Conservation (phyloP, 2,329 filamentous ascomycete genomes). For the Botrytis squamosa region DNA sequence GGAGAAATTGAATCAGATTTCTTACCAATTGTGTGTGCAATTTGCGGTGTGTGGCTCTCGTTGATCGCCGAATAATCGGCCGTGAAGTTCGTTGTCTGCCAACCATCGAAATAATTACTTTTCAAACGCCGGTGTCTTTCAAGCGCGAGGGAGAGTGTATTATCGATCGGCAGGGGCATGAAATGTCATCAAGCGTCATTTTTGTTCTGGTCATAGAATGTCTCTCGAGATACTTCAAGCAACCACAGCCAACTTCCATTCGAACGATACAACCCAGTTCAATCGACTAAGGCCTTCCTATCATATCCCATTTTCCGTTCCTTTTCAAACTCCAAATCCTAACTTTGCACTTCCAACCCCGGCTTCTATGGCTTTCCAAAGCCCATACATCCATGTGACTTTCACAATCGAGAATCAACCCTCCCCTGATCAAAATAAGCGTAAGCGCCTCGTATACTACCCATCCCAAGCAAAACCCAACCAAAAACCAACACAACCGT, state of each 20-base stretch:
- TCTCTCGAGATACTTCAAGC: not conserved
- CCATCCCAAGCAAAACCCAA: not conserved
- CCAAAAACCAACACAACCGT: not conserved
- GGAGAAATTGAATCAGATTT: conserved; percentile 10
- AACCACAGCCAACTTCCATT: not conserved
- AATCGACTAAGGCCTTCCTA: not conserved
- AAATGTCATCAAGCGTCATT: not conserved
- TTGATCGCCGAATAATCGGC: not conserved
- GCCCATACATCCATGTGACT: not conserved
- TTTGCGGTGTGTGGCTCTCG: not conserved
- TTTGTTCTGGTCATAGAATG: not conserved
- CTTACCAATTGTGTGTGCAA: not conserved
- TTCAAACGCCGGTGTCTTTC: not conserved
- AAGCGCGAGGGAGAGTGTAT: not conserved
- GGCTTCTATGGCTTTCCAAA: not conserved
- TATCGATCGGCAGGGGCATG: not conserved
- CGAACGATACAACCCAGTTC: not conserved
- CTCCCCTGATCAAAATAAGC: not conserved
- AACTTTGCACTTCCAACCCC: not conserved
- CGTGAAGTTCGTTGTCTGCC: not conserved
- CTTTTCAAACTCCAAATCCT: not conserved
- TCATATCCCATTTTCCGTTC: not conserved
- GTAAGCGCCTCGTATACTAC: not conserved
- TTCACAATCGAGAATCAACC: not conserved
- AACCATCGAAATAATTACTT: not conserved